Conservation (phyloP, 208 protist genomes). For the Crithidia mellificae region DNA sequence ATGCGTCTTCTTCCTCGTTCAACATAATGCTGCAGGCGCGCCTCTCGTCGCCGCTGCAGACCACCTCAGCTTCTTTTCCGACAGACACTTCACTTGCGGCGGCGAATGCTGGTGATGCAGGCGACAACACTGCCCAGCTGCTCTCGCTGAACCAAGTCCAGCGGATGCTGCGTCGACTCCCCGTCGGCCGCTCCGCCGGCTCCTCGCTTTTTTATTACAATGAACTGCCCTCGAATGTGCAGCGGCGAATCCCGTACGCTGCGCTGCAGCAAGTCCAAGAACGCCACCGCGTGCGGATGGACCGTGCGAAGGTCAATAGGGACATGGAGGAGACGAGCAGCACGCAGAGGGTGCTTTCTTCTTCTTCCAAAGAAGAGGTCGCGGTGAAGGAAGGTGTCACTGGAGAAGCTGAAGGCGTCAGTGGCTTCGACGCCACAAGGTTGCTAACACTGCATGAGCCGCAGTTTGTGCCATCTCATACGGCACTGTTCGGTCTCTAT, state of each 20-base stretch:
- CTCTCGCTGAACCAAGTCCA: constrained; percentile 33
- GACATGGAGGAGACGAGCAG: no score
- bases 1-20: no score
- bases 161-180: constrained; percentile 50
- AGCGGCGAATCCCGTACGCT: constrained; percentile 20
- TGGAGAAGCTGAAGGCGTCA: not conserved
- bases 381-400: not conserved
- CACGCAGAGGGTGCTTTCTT: no score
- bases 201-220: constrained; percentile 39
- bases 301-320: no score
- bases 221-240: constrained; percentile 47
- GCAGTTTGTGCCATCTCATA: constrained; percentile 7
- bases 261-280: constrained; percentile 4
- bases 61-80: no score
- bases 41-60: no score
- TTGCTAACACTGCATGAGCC: constrained; percentile 19
- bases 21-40: no score
- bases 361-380: no score
- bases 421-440: not conserved
- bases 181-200: constrained; percentile 32
- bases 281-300: no score
- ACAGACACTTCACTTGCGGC: no score
- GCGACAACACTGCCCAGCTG: not conserved
- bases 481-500: constrained; percentile 5
- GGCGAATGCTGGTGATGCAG: no score